These are phyloP conservation scores for Globisporangium takayamanum DNA, from an alignment of 352 stramenopile species.

Conservation along the genomic window DNA sequence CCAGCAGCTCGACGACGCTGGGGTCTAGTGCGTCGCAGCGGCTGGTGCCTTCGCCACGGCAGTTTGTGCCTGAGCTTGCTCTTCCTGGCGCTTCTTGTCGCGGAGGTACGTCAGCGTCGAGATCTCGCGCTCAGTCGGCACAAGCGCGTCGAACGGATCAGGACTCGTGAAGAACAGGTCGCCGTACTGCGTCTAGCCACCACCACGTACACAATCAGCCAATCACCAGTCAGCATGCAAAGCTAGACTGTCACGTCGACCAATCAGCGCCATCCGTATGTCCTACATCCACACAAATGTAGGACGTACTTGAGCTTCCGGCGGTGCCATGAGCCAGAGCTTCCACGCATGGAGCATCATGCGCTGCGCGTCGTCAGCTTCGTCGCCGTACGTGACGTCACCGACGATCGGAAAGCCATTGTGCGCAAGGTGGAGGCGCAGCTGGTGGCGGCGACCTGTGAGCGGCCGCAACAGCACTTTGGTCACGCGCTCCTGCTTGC, in stretches of 20 bases:
- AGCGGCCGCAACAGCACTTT: slow-evolving; percentile 79
- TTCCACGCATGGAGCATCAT: slow-evolving; percentile 86
- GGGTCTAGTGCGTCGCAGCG: slow-evolving; percentile 15
- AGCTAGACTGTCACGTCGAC: no score
- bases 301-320: slow-evolving; percentile 28
- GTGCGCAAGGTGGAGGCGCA: slow-evolving; percentile 74
- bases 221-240: not conserved
- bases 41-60: not conserved
- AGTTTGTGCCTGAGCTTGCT: slow-evolving; percentile 3
- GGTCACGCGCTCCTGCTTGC: slow-evolving; percentile 50
- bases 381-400: slow-evolving; percentile 65
- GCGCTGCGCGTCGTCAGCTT: slow-evolving; percentile 53
- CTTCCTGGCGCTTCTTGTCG: slow-evolving; percentile 8
- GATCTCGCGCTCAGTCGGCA: slow-evolving; percentile 41
- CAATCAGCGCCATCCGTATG: not conserved
- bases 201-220: slow-evolving; percentile 4
- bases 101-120: slow-evolving; percentile 52
- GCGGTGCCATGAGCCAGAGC: slow-evolving; percentile 55
- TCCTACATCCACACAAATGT: not conserved
- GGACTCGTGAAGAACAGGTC: slow-evolving; percentile 57
- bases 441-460: slow-evolving; percentile 76
- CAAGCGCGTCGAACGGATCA: slow-evolving; percentile 63
- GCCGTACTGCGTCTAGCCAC: slow-evolving; percentile 41
- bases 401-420: slow-evolving; percentile 71
- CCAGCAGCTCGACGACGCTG: slow-evolving; percentile 40